These are phyloP conservation scores for Beta lomatogona DNA, from an alignment of 179 eudicot species.

Conservation along the genomic window DNA sequence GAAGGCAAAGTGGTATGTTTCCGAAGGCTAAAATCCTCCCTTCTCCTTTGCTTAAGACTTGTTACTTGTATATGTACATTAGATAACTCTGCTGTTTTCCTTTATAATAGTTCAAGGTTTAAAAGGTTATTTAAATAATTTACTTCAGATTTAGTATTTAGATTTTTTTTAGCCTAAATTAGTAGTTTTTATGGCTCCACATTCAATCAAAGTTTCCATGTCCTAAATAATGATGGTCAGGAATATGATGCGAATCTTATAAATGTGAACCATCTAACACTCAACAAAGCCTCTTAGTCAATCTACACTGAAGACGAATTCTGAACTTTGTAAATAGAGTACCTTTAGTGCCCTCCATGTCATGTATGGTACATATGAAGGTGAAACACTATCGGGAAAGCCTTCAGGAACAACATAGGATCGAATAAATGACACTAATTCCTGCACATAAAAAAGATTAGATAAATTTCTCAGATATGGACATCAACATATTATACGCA, in stretches of 20 bases:
- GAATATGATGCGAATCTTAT: background rate
- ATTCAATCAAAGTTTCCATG: too few relatives aligned
- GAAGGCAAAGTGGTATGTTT: too few relatives aligned
- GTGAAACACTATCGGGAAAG: slow-evolving; percentile 88
- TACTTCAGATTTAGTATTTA: too few relatives aligned
- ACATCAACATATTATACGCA: slow-evolving; percentile 1
- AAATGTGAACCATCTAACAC: background rate
- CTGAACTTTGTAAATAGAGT: slow-evolving; percentile 16
- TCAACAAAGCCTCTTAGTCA: background rate
- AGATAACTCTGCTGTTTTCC: too few relatives aligned
- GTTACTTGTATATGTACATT: too few relatives aligned
- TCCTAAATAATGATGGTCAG: background rate
- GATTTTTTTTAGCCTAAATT: too few relatives aligned
- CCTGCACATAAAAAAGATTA: slow-evolving; percentile 45
- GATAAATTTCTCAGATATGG: background rate
- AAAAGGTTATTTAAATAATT: too few relatives aligned
- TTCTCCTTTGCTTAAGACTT: too few relatives aligned
- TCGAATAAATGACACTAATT: slow-evolving; percentile 71
- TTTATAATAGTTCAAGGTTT: too few relatives aligned
- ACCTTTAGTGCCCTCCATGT: slow-evolving; percentile 99
- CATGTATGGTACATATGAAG: slow-evolving; percentile 98
- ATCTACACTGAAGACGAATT: background rate
- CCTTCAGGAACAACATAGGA: slow-evolving; percentile 99
- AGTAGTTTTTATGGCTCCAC: too few relatives aligned
- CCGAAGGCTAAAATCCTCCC: too few relatives aligned